Conservation (phyloP, 176 grass and related monocot genomes). For the Carex myosuroides region DNA sequence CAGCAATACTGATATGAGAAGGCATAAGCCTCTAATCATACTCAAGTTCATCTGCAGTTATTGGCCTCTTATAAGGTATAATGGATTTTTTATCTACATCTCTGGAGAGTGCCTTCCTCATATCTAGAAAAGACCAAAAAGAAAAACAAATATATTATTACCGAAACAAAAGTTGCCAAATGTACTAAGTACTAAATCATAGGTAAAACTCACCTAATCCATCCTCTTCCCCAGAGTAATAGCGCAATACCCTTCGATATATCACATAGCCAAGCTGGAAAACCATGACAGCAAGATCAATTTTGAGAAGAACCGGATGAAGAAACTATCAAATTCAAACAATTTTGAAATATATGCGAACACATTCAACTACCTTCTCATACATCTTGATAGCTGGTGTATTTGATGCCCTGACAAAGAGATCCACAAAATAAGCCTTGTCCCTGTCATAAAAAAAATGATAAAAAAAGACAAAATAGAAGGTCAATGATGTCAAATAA, state of each 20-base stretch:
- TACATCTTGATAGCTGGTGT: slow-evolving; percentile 96
- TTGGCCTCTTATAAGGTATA: slow-evolving; percentile 81
- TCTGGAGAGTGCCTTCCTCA: slow-evolving; percentile 89
- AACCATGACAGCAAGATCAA: background rate
- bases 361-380: slow-evolving; percentile 59
- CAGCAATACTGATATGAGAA: background rate
- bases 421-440: slow-evolving; percentile 99
- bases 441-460: slow-evolving; percentile 43
- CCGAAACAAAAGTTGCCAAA: background rate
- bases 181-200: background rate
- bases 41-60: slow-evolving; percentile 97
- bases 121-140: slow-evolving; percentile 41
- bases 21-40: slow-evolving; percentile 56
- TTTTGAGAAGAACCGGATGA: background rate
- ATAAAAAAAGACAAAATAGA: background rate
- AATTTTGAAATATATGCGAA: background rate
- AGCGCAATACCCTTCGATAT: slow-evolving; percentile 90
- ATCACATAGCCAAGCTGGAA: slow-evolving; percentile 87
- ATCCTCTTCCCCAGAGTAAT: slow-evolving; percentile 99
- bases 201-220: slow-evolving; percentile 57
- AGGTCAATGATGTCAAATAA: background rate
- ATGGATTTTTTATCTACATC: slow-evolving; percentile 93
- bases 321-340: background rate
- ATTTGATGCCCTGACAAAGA: slow-evolving; percentile 97
- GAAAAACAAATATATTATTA: background rate